These are phyloP conservation scores for Aphanoascus verrucosus DNA, from an alignment of 2,329 filamentous ascomycete genomes.

Conservation along the genomic window DNA sequence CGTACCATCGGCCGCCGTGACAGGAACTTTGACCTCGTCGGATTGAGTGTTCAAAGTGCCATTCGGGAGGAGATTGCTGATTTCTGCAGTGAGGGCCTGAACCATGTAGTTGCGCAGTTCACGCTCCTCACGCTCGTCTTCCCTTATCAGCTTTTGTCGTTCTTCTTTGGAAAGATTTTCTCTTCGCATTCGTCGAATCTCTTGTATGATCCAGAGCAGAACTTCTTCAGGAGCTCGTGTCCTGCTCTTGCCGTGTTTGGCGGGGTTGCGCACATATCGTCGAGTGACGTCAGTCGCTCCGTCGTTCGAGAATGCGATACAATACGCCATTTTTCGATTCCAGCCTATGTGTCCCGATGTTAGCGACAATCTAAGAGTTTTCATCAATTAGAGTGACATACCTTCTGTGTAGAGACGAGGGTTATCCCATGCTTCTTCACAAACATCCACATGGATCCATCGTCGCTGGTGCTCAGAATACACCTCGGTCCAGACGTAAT, in stretches of 20 bases:
- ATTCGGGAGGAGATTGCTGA: slow-evolving; percentile 34
- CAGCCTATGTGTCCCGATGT: slow-evolving; percentile 47
- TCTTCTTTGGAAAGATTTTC: slow-evolving; percentile 66
- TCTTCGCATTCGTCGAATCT: slow-evolving; percentile 76
- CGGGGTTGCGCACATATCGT: slow-evolving; percentile 48
- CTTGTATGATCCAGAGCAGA: slow-evolving; percentile 78
- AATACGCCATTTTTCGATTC: slow-evolving; percentile 95
- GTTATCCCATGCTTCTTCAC: slow-evolving; percentile 91
- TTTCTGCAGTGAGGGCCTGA: slow-evolving; percentile 36
- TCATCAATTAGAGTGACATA: slow-evolving; percentile 29
- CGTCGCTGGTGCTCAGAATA: slow-evolving; percentile 87
- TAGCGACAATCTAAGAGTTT: slow-evolving; percentile 10
- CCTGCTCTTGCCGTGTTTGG: slow-evolving; percentile 57
- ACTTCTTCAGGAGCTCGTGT: slow-evolving; percentile 79
- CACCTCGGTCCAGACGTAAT: slow-evolving; percentile 95
- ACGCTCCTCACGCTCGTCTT: slow-evolving; percentile 41
- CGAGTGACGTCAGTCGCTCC: slow-evolving; percentile 60
- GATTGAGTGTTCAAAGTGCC: slow-evolving; percentile 14
- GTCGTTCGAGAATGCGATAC: slow-evolving; percentile 90
- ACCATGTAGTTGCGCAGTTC: slow-evolving; percentile 38
- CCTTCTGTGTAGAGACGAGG: slow-evolving; percentile 83
- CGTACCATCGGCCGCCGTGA: slow-evolving; percentile 27
- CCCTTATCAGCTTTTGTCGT: slow-evolving; percentile 42
- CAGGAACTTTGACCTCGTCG: slow-evolving; percentile 35
- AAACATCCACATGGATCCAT: slow-evolving; percentile 95